phyloP scores from a whole-genome alignment of 768 basidiomycete genomes.

The Suillus fuscotomentosus region DNA sequence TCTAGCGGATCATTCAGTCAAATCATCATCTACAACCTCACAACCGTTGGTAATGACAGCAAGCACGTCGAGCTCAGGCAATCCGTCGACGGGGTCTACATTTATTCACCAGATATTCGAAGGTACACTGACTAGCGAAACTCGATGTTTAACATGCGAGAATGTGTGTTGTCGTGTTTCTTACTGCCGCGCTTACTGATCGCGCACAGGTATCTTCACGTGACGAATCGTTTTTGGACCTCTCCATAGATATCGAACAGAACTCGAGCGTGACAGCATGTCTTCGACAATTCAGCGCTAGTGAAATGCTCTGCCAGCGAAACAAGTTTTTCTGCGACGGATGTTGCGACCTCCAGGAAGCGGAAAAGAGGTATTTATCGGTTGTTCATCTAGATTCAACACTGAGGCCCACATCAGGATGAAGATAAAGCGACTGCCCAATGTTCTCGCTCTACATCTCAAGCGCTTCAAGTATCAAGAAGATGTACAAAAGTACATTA shows the following conservation, averaged over 20 bases:
- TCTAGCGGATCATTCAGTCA: slow-evolving; percentile 60
- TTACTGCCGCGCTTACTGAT: slow-evolving; percentile 13
- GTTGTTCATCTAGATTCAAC: background rate
- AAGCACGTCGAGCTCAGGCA: slow-evolving; percentile 46
- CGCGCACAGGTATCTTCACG: slow-evolving; percentile 76
- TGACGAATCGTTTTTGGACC: slow-evolving; percentile 94
- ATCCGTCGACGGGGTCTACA: slow-evolving; percentile 54
- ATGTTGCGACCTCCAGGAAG: slow-evolving; percentile 96
- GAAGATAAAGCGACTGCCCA: slow-evolving; percentile 98
- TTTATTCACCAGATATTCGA: slow-evolving; percentile 93
- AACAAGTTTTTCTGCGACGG: slow-evolving; percentile 99
- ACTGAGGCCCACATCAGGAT: slow-evolving; percentile 54
- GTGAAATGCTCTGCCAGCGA: slow-evolving; percentile 96
- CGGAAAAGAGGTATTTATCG: slow-evolving; percentile 79
- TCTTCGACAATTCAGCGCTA: slow-evolving; percentile 93
- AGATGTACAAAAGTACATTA: slow-evolving; percentile 85
- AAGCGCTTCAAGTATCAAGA: slow-evolving; percentile 99
- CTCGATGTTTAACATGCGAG: slow-evolving; percentile 96
- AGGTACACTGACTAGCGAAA: slow-evolving; percentile 93
- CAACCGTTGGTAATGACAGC: slow-evolving; percentile 40
- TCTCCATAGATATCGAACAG: slow-evolving; percentile 99
- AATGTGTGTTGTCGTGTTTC: slow-evolving; percentile 57
- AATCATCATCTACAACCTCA: slow-evolving; percentile 49
- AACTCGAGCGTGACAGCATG: slow-evolving; percentile 97
- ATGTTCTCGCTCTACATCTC: slow-evolving; percentile 91